A percentile compares a stretch with the other conserved stretches of the same genome.
These are phyloP conservation scores for Tuber aestivum DNA, from an alignment of 495 filamentous ascomycete species.

Conservation along the genomic window DNA sequence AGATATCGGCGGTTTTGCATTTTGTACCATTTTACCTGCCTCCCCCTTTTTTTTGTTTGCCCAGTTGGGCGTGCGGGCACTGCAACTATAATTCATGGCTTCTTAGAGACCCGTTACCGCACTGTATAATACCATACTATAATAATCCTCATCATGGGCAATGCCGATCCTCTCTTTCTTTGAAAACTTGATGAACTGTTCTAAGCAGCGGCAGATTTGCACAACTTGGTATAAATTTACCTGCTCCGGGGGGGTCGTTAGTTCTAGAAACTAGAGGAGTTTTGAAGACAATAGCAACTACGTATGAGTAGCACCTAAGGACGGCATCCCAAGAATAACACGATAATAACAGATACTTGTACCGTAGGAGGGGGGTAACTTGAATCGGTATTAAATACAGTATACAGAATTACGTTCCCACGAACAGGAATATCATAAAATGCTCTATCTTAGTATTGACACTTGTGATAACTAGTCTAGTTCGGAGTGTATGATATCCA, in stretches of 20 bases:
- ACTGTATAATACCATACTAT: not conserved
- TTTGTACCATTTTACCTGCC: not conserved
- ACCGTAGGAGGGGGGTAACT: no score
- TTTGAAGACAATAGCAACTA: no score
- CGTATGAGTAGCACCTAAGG: no score
- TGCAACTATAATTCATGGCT: not conserved
- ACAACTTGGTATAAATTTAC: not conserved
- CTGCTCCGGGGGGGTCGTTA: not conserved
- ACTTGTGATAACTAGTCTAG: no score
- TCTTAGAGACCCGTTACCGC: not conserved
- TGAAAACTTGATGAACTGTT: not conserved
- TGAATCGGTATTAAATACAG: no score
- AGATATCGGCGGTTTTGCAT: not conserved
- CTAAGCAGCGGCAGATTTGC: not conserved
- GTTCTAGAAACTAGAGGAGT: no score
- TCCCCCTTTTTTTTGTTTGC: not conserved
- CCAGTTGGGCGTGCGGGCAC: not conserved
- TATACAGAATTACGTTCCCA: no score
- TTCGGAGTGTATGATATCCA: no score
- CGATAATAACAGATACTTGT: no score
- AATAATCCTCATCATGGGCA: not conserved
- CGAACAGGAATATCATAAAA: no score
- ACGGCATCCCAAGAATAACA: no score
- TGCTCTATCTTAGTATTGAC: no score
- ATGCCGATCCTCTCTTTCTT: not conserved